Base-by-base conservation (phyloP, 2,329 filamentous ascomycete species). In the Tolypocladium capitatum region DNA sequence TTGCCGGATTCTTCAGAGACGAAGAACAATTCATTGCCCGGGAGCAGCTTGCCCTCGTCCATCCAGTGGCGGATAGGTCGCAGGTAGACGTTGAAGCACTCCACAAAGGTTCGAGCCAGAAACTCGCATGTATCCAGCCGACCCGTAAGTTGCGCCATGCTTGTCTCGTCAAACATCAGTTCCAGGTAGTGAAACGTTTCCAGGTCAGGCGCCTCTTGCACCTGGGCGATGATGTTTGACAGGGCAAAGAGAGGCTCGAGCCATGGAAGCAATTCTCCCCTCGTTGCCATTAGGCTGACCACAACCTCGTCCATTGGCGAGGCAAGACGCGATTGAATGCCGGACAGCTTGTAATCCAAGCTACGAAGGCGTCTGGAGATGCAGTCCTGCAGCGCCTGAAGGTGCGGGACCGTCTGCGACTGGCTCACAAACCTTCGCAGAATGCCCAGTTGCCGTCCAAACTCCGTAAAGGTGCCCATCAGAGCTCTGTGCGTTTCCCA, bases 21-120 rank as follows among this genome's bases (percentile, higher is more conserved):
- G 57, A 95, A 95, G 60, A 94, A 92, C 0, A 79, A 74, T 51
- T 79, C 78, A 53, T 89, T 81, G 1, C 74, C 73, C 1, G 75
- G 66, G 2, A 77, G 69, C 4, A 95, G 67, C 47, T 81, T 77
- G 1, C 91, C 91, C 34, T 79, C 75, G 56, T 87, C 81, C 81
- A 95, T 91, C 91, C 91, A 97, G 16, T 74, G 68, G 33, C 82
- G 76, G 41, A 96, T 83, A 0, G 89, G 86, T 35, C 80, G 80
- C 34, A 94, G 72, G 61, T 95, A 97, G 1, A 87, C 80, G 49
- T 81, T 78, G 49, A 96, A 84, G 59, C 87, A 94, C 42, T 84
- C 76, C 48, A 92, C 81, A 59, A 96, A 92, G 4, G 92, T 71
- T 0, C 69, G 68, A 2, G 80, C 79, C 5, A 92, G 69, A 35